Evolutionary conservation across 1,284 basidiomycete species (phyloP).

Genomic region (Rugosomyces carneus): DNA sequence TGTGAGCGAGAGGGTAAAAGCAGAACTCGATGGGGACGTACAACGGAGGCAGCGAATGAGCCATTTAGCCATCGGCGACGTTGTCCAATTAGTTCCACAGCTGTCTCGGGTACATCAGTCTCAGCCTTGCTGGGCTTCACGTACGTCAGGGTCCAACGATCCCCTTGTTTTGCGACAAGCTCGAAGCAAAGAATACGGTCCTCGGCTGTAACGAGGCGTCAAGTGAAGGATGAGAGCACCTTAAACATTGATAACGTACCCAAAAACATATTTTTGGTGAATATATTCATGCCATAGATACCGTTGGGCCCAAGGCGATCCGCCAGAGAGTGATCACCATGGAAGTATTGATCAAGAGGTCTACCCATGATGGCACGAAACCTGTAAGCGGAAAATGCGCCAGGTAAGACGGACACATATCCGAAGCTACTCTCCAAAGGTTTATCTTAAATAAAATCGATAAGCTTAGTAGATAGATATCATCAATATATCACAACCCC

Average conservation of each 20-base stretch:
- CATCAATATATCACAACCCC: too few species aligned
- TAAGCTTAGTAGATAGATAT: too few species aligned
- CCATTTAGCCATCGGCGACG: constrained; percentile 96
- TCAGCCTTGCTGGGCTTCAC: constrained; percentile 95
- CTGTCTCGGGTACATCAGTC: constrained; percentile 89
- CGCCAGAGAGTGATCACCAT: constrained; percentile 93
- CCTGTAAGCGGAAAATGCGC: constrained; percentile 53
- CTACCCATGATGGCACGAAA: constrained; percentile 77
- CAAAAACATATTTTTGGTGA: constrained; percentile 94
- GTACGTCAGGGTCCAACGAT: constrained; percentile 87
- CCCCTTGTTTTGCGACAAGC: constrained; percentile 84
- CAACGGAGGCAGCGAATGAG: constrained; percentile 92
- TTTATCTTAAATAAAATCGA: too few species aligned
- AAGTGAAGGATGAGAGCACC: too few species aligned
- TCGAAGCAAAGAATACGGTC: constrained; percentile 97
- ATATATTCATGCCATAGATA: constrained; percentile 97
- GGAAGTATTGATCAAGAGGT: constrained; percentile 96
- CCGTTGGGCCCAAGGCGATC: constrained; percentile 90
- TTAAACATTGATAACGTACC: constrained; percentile 21
- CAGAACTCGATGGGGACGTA: too few species aligned
- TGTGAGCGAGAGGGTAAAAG: too few species aligned
- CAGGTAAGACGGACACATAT: constrained; percentile 92
- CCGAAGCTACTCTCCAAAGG: constrained; percentile 94
- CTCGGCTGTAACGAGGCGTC: constrained; percentile 50
- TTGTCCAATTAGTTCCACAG: constrained; percentile 90